Evolutionary conservation across 2,329 filamentous ascomycete species (phyloP).

Genomic region (Sclerotinia glacialis): DNA sequence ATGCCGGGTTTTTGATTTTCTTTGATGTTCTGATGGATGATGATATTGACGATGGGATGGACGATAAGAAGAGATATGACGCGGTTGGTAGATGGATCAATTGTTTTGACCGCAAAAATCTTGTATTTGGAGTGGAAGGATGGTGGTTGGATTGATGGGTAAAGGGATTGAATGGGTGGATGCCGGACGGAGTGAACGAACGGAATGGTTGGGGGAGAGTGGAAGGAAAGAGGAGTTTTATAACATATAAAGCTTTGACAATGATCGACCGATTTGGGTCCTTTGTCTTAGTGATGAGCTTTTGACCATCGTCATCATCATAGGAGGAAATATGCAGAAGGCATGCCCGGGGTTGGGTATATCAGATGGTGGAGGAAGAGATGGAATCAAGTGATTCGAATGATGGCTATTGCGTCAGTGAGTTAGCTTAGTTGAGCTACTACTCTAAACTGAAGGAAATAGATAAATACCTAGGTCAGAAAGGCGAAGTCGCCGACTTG

Average conservation of each 20-base stretch:
- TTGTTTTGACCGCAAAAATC: constrained; percentile 24
- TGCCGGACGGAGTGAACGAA: neutral
- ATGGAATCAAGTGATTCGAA: constrained; percentile 23
- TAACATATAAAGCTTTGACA: constrained; percentile 21
- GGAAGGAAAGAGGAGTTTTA: constrained; percentile 16
- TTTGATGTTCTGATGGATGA: constrained; percentile 15
- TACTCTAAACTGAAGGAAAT: constrained; percentile 8
- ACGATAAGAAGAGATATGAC: constrained; percentile 1
- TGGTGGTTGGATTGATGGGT: constrained; percentile 12
- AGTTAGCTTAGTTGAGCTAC: neutral
- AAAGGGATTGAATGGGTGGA: constrained; percentile 25
- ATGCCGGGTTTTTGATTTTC: constrained; percentile 6
- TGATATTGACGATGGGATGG: constrained; percentile 14
- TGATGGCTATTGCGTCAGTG: neutral
- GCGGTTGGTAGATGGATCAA: constrained; percentile 12
- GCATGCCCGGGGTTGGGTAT: constrained; percentile 15
- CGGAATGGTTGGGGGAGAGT: neutral
- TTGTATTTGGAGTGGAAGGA: constrained; percentile 24
- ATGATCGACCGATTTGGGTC: constrained; percentile 30
- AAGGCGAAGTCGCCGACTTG: constrained; percentile 19
- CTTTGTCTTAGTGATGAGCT: constrained; percentile 25
- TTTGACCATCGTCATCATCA: constrained; percentile 18
- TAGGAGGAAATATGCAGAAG: constrained; percentile 10
- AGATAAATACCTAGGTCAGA: constrained; percentile 19
- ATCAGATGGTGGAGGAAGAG: constrained; percentile 1